A percentile compares a stretch with the other conserved stretches of the same genome.
Conservation (phyloP, 345 rosid species). For the Bruguiera parviflora region DNA sequence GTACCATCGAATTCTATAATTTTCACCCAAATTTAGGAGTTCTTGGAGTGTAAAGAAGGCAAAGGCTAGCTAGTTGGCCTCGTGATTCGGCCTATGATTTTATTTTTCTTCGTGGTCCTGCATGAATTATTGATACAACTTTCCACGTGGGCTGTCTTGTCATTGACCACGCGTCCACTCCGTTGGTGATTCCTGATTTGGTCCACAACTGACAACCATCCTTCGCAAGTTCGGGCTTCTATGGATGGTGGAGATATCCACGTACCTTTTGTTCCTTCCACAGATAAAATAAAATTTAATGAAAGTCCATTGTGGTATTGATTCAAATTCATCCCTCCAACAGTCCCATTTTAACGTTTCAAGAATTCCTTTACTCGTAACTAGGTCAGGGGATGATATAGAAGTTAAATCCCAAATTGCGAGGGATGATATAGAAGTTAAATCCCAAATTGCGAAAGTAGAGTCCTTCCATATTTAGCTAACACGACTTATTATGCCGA, state of each 20-base stretch:
- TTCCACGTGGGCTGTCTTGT: constrained; percentile 23
- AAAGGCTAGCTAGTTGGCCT: constrained; percentile 23
- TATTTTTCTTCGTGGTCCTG: constrained; percentile 15
- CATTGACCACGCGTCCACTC: constrained; percentile 24
- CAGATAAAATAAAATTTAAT: no score
- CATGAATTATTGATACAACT: constrained; percentile 23
- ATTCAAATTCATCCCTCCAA: not conserved
- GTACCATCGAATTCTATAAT: not conserved
- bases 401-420: no score
- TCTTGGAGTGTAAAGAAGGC: constrained; percentile 24
- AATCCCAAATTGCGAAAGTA: no score
- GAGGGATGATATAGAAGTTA: no score
- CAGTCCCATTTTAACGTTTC: no score
- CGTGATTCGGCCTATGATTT: constrained; percentile 34
- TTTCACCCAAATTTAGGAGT: not conserved
- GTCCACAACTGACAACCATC: constrained; percentile 20
- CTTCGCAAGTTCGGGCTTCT: not conserved
- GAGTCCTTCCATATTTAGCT: no score
- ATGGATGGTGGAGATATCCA: constrained; percentile 2
- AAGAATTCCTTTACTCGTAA: no score
- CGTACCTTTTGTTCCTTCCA: constrained; percentile 8
- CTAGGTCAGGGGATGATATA: no score
- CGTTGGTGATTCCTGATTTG: constrained; percentile 27
- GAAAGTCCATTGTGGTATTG: not conserved
- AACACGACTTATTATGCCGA: no score